Evolutionary conservation across 345 rosid genomes (phyloP), one percentile per base, ranked within the genome.

Genomic region (Orychophragmus violaceus): DNA sequence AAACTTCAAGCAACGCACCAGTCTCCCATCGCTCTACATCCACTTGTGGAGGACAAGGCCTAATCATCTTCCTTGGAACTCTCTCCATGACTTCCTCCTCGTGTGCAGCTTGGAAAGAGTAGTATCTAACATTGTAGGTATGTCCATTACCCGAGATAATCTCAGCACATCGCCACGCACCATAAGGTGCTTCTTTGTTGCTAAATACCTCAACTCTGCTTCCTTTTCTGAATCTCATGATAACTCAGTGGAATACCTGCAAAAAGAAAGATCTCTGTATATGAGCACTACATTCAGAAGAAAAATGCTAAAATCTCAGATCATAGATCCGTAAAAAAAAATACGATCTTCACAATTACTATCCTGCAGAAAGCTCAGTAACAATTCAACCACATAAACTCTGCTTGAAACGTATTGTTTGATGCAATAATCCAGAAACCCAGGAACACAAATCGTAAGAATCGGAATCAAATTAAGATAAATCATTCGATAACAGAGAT

Each of bases 171-270:
- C 63, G 77, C 97, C 94, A 91, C 0, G 79, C 82, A 32, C 89
- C 93, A 8, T 77, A 74, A 11, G 85, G 71, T 9, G 69, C 81
- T 69, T 82, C 87, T 17, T 81, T 69, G 70, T 41, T 78, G 78
- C 79, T 82, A 52, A 82, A 76, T 0, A 88, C 85, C 84, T 91
- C 97, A 50, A 91, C 89, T 60, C 68, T 79, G 36, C 71, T 80
- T 11, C 96, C 91, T 76, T 81, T 87, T 63, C 66, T 85, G 79
- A 87, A 82, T 77, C 85, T 84, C 94, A 87, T 88, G 68, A 67
- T 62, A 7, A 58, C 46, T 59, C 13, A 16, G 14, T 32, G 46
- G 16, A 54, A 45, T 44, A 74, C 59, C 78, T 74, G 59, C 46
- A 61, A 42, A 46, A 71, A 3, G 1, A 8, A 19, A 70, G 30